Base-by-base conservation (phyloP, 2,329 filamentous ascomycete species). In the Ophiostoma sp. region DNA sequence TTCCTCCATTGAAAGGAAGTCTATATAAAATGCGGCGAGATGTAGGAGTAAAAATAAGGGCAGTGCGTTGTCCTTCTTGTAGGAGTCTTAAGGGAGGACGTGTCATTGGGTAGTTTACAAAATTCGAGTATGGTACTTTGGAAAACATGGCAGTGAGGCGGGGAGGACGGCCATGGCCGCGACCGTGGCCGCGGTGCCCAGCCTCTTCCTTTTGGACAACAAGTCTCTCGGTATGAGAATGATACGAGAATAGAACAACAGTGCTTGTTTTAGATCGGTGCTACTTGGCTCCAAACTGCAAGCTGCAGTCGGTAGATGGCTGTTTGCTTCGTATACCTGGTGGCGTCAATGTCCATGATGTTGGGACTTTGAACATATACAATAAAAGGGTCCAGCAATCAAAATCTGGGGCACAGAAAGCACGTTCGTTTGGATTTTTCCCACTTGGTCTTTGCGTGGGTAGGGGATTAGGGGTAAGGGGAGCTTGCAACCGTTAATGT, bases 11-110 rank as follows among this genome's bases (percentile, higher is more conserved):
- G 15, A 33, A n/a, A 59, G 15, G 12, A 33, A 4, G 33, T 33
- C 11, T 31, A 33, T 59, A 59, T 33, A 59, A 33, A 59, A 59
- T 59, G 55, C 55, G 55, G 55, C 55, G 55, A 59, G 25, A 59
- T 19, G 55, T 28, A 59, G 55, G 55, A 19, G 9, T 28, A 12
- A 1, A 59, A 33, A 59, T 15, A 45, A 45, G 11, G 55, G 55
- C 25, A 59, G 25, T 31, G 28, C 55, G 55, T 59, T 19, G 28
- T 59, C 50, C 22, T 45, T 19, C 11, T n/a, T 11, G n/a, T 11
- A 55, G 22, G n/a, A 55, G 11, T 25, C n/a, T 55, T 22, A 25
- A 2, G 50, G 50, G 50, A 55, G 22, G 6, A 55, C n/a, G 6
- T 7, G 19, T 11, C 39, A 42, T 7, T 42, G 39, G 8, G 4